Conservation (phyloP, 1,139 yeast species). For the Suhomyces bokatorum region DNA sequence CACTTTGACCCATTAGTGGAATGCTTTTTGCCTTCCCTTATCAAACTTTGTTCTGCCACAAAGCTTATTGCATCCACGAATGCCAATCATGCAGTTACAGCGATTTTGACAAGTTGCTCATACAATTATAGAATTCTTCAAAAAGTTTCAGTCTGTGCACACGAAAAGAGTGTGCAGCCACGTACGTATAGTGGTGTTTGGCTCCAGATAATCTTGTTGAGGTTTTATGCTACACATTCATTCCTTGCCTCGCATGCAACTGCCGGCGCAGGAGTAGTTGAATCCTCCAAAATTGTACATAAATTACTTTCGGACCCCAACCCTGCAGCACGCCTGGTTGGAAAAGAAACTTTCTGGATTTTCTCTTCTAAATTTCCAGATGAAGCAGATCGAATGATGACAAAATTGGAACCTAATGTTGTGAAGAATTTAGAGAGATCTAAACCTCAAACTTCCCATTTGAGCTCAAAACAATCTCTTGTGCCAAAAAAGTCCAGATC, state of each 20-base stretch:
- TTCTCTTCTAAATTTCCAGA: conserved; percentile 49
- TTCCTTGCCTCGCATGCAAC: conserved; percentile 42
- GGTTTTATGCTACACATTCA: conserved; percentile 28
- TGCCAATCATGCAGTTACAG: conserved; percentile 67
- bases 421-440: conserved; percentile 47
- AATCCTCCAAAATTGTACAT: conserved; percentile 51
- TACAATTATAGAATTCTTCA: conserved; percentile 55
- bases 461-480: not conserved
- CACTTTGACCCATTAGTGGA: conserved; percentile 65
- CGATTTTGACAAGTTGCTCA: conserved; percentile 57
- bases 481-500: conserved; percentile 24
- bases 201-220: conserved; percentile 61
- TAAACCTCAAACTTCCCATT: conserved; percentile 35
- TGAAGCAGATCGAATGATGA: conserved; percentile 55
- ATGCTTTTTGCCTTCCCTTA: conserved; percentile 53
- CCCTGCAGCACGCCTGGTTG: conserved; percentile 74
- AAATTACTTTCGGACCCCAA: conserved; percentile 79
- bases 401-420: conserved; percentile 39
- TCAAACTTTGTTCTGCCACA: conserved; percentile 69
- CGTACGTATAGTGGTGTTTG: conserved; percentile 70
- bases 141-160: conserved; percentile 52
- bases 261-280: conserved; percentile 39
- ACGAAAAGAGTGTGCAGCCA: conserved; percentile 71
- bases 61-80: conserved; percentile 77
- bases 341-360: conserved; percentile 76